Base-by-base conservation (phyloP, 805 yeast genomes). In the Starmerella etchellsii region DNA sequence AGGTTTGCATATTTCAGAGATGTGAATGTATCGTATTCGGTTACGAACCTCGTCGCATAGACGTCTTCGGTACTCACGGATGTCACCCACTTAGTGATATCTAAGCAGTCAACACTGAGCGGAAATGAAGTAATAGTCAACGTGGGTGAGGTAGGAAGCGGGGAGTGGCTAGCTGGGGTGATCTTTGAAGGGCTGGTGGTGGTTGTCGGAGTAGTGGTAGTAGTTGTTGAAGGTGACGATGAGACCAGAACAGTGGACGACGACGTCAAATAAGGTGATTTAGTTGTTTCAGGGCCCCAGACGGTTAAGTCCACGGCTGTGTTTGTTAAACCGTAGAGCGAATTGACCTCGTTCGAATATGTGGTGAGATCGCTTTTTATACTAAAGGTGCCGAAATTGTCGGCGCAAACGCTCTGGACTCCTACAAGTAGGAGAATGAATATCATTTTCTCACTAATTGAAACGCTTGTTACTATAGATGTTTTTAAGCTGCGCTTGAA, bases 331-430 rank as follows among this genome's bases (percentile, higher is more conserved):
- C 35, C 34, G 27, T 31, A 46, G 19, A 22, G 27, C 2, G 49
- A 43, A 22, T 40, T 34, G 19, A 46, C 40, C 23, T 43, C 39
- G 33, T 42, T 43, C 10, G 41, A 24, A 37, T 42, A 46, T 7
- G 49, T 43, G n/a, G 47, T 43, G 15, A 46, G 29, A 25, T 36
- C 35, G 18, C 40, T 26, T 28, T 30, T 20, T 15, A 37, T 31
- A 13, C n/a, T 7, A 26, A 46, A 46, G 19, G 13, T 6, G 2
- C 49, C 49, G 27, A 40, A 42, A 36, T 36, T 37, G n/a, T n/a
- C n/a, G n/a, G n/a, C n/a, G n/a, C n/a, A n/a, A n/a, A n/a, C n/a
- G n/a, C n/a, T n/a, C n/a, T n/a, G n/a, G n/a, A n/a, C n/a, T n/a
- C n/a, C n/a, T n/a, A n/a, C n/a, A n/a, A n/a, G n/a, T n/a, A n/a